A percentile compares a stretch with the other conserved stretches of the same genome.
These are phyloP conservation scores for Wallacemonas sp. DNA, from an alignment of 208 protist species.

Conservation along the genomic window DNA sequence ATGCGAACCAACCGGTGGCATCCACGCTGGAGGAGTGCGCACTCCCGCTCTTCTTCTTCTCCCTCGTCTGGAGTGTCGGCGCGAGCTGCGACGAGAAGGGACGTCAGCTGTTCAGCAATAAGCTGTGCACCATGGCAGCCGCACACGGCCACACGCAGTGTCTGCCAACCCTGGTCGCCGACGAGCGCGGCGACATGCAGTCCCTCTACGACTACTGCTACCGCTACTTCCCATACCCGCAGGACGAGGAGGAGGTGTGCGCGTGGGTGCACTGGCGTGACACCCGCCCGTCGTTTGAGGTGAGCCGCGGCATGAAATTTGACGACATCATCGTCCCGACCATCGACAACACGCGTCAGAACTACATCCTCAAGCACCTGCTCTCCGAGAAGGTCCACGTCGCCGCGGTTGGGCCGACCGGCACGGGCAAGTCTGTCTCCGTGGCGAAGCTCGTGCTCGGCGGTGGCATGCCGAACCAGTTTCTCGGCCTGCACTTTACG, in stretches of 20 bases:
- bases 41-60: constrained; percentile 95
- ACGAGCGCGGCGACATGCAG: constrained; percentile 24
- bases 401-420: constrained; percentile 90
- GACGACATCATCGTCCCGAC: constrained; percentile 95
- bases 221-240: constrained; percentile 43
- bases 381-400: constrained; percentile 80
- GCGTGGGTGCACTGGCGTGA: constrained; percentile 86
- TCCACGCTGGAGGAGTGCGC: constrained; percentile 49
- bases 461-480: constrained; percentile 71
- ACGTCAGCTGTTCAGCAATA: constrained; percentile 89
- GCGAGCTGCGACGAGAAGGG: constrained; percentile 90
- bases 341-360: constrained; percentile 92
- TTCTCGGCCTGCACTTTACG: constrained; percentile 87
- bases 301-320: constrained; percentile 67
- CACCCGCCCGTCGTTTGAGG: constrained; percentile 42
- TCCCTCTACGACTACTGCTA: constrained; percentile 96
- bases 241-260: constrained; percentile 38
- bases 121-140: constrained; percentile 68
- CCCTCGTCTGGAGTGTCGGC: constrained; percentile 96
- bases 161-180: constrained; percentile 31
- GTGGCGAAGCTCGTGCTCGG: constrained; percentile 83
- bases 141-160: constrained; percentile 39
- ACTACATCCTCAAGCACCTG: constrained; percentile 86
- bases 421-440: constrained; percentile 94
- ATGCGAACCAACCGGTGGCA: constrained; percentile 12